Percentiles rank a stretch among this genome's conserved stretches.
Evolutionary conservation across 164 flowering plant genomes (phyloP).

Genomic region (Echeveria elegans): DNA sequence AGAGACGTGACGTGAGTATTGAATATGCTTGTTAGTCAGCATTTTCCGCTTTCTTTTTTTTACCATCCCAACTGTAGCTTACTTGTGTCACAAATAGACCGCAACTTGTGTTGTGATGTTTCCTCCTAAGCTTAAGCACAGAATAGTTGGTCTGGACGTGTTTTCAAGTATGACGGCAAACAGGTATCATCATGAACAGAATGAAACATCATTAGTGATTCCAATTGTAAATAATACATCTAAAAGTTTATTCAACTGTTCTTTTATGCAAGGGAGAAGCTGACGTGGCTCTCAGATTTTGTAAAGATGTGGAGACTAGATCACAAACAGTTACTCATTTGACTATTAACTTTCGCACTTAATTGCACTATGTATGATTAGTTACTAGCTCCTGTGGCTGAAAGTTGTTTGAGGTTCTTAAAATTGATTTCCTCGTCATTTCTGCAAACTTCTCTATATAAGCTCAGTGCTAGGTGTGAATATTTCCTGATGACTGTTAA

Average conservation of each 20-base stretch:
- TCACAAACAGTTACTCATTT: conserved; percentile 47
- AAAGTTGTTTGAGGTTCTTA: neutral
- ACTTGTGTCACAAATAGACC: neutral
- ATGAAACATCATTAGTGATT: neutral
- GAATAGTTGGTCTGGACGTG: conserved; percentile 71
- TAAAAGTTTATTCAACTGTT: neutral
- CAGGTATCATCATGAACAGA: conserved; percentile 20
- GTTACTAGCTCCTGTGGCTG: too few relatives aligned
- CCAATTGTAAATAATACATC: neutral
- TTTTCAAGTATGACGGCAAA: conserved; percentile 59
- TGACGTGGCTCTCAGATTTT: conserved; percentile 71
- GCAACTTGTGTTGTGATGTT: conserved; percentile 14
- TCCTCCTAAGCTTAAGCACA: conserved; percentile 32
- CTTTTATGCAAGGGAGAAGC: conserved; percentile 35
- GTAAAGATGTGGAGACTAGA: conserved; percentile 90
- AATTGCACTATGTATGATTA: neutral
- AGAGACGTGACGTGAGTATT: too few relatives aligned
- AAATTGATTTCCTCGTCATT: neutral
- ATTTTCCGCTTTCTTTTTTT: neutral
- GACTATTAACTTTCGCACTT: conserved; percentile 6
- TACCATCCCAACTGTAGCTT: too few relatives aligned
- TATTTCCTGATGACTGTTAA: neutral
- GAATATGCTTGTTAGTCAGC: too few relatives aligned
- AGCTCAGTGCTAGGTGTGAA: neutral
- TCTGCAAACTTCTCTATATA: neutral